Percentiles rank a stretch among this genome's conserved stretches.
Evolutionary conservation across 2,329 filamentous ascomycete genomes (phyloP).

Genomic region (Fusarium sp.): DNA sequence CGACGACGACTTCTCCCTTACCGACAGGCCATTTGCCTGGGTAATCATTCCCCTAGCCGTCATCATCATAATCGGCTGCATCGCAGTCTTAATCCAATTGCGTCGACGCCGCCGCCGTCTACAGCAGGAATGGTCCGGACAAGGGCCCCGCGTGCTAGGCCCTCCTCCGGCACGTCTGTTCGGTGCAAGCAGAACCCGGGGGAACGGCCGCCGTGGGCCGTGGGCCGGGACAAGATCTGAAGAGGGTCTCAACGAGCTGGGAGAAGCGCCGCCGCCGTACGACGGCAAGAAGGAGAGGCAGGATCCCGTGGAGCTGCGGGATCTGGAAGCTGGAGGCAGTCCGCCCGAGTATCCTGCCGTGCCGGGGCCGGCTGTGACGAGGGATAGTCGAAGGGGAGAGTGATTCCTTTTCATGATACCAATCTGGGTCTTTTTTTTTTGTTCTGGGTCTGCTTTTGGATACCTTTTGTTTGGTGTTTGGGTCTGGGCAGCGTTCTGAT

Average conservation of each 20-base stretch:
- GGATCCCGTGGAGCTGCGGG: conserved; percentile 36
- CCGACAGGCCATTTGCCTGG: conserved; percentile 66
- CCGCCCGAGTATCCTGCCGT: conserved; percentile 46
- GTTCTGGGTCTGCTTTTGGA: neutral
- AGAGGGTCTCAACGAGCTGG: conserved; percentile 72
- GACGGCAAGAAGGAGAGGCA: conserved; percentile 46
- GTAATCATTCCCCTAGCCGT: conserved; percentile 62
- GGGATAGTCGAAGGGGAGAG: conserved; percentile 30
- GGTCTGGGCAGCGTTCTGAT: neutral
- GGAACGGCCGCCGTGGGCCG: conserved; percentile 40
- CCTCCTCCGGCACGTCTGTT: conserved; percentile 36
- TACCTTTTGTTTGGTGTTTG: conserved; percentile 4
- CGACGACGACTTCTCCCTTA: conserved; percentile 41
- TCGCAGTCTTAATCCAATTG: conserved; percentile 56
- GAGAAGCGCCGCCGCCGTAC: conserved; percentile 74
- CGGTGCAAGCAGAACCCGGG: conserved; percentile 9
- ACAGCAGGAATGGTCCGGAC: conserved; percentile 23
- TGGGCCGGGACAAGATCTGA: conserved; percentile 42
- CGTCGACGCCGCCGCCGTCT: conserved; percentile 49
- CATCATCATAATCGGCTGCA: conserved; percentile 52
- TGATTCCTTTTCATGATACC: neutral
- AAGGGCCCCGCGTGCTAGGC: conserved; percentile 13
- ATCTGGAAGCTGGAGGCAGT: conserved; percentile 40
- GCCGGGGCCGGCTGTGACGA: conserved; percentile 38
- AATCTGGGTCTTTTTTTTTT: neutral